Evolutionary conservation across 2,329 filamentous ascomycete genomes (phyloP).

Genomic region (Neoascochyta sp.): DNA sequence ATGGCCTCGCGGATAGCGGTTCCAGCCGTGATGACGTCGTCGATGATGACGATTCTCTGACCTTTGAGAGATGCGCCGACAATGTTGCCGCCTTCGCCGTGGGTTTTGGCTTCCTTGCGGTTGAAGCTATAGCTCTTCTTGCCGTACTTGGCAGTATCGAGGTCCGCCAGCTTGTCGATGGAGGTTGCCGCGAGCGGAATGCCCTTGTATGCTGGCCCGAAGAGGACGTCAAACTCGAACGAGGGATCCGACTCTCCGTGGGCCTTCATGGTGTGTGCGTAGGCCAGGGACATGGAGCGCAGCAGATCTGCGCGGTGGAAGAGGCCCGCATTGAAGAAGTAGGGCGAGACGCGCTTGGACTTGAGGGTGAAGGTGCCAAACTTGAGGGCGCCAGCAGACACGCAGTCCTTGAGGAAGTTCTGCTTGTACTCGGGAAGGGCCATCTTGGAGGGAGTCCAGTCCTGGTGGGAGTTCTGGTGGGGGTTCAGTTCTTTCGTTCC

Average conservation of each 20-base stretch:
- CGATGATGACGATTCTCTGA: conserved; percentile 83
- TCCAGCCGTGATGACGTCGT: conserved; percentile 94
- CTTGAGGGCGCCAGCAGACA: conserved; percentile 67
- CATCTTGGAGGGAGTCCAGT: conserved; percentile 7
- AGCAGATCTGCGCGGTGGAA: conserved; percentile 81
- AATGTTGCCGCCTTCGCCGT: conserved; percentile 91
- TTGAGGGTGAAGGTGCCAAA: conserved; percentile 88
- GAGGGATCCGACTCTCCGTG: conserved; percentile 41
- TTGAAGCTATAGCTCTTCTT: conserved; percentile 83
- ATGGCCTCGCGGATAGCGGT: conserved; percentile 93
- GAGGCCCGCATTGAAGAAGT: conserved; percentile 95
- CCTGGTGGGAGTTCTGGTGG: conserved; percentile 1
- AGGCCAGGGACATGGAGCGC: conserved; percentile 73
- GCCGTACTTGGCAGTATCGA: conserved; percentile 64
- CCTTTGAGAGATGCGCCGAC: conserved; percentile 83
- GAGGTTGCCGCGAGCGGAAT: conserved; percentile 83
- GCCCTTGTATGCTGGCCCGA: conserved; percentile 94
- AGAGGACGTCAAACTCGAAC: conserved; percentile 77
- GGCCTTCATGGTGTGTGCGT: conserved; percentile 60
- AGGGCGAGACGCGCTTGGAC: conserved; percentile 83
- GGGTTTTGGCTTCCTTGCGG: conserved; percentile 92
- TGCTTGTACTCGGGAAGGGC: conserved; percentile 53
- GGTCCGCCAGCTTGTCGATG: conserved; percentile 67
- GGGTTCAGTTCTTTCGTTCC: conserved; percentile 18
- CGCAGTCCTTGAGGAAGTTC: conserved; percentile 66